These are phyloP conservation scores for Chytriomyces hyalinus DNA, from an alignment of 192 early-diverging fungal species.

Conservation along the genomic window DNA sequence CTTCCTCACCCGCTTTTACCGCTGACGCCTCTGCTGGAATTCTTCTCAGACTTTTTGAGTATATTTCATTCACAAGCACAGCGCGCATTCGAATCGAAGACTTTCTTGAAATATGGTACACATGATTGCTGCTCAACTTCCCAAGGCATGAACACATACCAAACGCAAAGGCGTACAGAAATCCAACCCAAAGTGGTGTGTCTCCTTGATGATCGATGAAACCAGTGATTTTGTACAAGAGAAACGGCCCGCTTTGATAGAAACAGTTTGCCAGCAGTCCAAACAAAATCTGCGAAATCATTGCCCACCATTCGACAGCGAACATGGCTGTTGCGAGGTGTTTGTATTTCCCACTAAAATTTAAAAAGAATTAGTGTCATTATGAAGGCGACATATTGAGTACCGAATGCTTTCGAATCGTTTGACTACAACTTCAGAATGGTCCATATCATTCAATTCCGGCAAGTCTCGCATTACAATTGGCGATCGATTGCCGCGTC, in stretches of 20 bases:
- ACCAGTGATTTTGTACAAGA: conserved; percentile 11
- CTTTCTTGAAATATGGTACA: conserved; percentile 45
- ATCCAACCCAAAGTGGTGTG: not conserved
- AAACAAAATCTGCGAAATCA: not conserved
- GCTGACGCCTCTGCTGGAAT: not conserved
- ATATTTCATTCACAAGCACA: conserved; percentile 47
- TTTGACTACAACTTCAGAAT: too few relatives aligned
- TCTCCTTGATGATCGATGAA: not conserved
- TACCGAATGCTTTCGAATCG: too few relatives aligned
- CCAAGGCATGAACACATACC: conserved; percentile 17
- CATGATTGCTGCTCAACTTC: conserved; percentile 39
- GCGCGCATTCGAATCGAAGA: conserved; percentile 38
- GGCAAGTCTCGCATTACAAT: too few relatives aligned
- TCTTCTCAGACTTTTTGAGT: conserved; percentile 46
- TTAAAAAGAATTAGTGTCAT: too few relatives aligned
- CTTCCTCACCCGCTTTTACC: not conserved
- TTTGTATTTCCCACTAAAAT: not conserved
- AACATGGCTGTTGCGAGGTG: not conserved
- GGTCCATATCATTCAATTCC: too few relatives aligned
- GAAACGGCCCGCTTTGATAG: not conserved
- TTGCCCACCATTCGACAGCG: not conserved
- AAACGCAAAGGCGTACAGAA: not conserved
- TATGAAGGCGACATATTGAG: too few relatives aligned
- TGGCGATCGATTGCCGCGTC: too few relatives aligned
- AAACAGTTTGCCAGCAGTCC: not conserved